Evolutionary conservation across 83 land plant species (phyloP).

Genomic region (Isoetes engelmannii): DNA sequence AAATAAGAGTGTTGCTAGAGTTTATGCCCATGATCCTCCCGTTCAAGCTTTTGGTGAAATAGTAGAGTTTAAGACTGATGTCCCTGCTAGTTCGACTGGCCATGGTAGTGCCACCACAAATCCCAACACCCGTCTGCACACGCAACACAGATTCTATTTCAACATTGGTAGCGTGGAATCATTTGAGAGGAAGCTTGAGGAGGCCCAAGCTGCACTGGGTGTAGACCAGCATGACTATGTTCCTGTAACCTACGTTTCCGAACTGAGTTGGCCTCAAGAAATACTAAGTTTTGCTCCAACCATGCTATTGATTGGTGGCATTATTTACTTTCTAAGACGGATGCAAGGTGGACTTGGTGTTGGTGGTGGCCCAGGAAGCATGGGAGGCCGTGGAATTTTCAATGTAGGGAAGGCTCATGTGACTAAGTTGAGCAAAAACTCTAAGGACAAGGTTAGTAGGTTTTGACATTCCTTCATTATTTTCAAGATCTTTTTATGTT

Average conservation of each 20-base stretch:
- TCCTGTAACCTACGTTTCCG: conserved; percentile 82
- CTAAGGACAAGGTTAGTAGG: conserved; percentile 13
- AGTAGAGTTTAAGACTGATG: conserved; percentile 2
- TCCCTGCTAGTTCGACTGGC: background rate
- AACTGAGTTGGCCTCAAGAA: conserved; percentile 81
- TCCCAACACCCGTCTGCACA: too few species aligned
- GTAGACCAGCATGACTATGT: conserved; percentile 75
- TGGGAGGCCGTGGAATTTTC: conserved; percentile 17
- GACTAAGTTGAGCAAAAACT: background rate
- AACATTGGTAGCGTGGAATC: conserved; percentile 98
- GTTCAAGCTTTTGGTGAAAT: background rate
- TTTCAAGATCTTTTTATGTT: conserved; percentile 1
- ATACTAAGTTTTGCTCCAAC: conserved; percentile 77
- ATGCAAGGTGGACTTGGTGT: conserved; percentile 52
- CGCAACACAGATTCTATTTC: conserved; percentile 66
- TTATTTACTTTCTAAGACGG: conserved; percentile 56
- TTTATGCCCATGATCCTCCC: conserved; percentile 57
- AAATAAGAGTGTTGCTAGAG: conserved; percentile 90
- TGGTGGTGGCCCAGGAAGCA: conserved; percentile 18
- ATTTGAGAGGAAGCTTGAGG: conserved; percentile 93
- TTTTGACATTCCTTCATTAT: background rate
- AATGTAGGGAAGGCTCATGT: conserved; percentile 16
- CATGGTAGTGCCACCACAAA: too few species aligned
- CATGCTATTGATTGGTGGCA: conserved; percentile 52
- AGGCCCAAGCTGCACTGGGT: conserved; percentile 79